Evolutionary conservation across 2,329 filamentous ascomycete species (phyloP).

Genomic region (Didymellaceae sp.): DNA sequence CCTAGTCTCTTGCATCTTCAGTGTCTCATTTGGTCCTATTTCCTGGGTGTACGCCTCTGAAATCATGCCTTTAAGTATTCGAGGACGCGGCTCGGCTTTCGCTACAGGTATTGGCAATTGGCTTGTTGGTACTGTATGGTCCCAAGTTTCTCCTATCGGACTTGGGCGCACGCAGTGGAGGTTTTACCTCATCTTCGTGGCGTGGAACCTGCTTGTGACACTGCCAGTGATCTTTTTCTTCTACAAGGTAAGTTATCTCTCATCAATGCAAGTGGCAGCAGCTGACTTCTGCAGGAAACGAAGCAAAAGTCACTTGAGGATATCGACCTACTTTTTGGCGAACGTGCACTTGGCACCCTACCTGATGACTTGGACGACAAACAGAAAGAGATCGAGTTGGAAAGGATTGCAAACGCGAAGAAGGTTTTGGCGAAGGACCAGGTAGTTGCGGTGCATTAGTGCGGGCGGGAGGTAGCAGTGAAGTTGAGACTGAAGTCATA

Average conservation of each 20-base stretch:
- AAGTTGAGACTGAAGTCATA: too few species aligned
- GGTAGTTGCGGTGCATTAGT: constrained; percentile 12
- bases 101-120: constrained; percentile 65
- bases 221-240: constrained; percentile 58
- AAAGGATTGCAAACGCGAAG: constrained; percentile 28
- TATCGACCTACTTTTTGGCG: constrained; percentile 64
- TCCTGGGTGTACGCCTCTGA: constrained; percentile 71
- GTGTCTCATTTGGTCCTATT: constrained; percentile 44
- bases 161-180: constrained; percentile 58
- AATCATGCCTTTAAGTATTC: constrained; percentile 69
- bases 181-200: constrained; percentile 66
- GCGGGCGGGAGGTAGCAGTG: too few species aligned
- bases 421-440: constrained; percentile 17
- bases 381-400: constrained; percentile 31
- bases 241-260: constrained; percentile 50
- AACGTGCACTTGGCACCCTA: constrained; percentile 56
- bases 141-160: constrained; percentile 63
- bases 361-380: constrained; percentile 52
- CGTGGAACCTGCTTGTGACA: constrained; percentile 55
- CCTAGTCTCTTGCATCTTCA: constrained; percentile 48
- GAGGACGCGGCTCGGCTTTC: constrained; percentile 64
- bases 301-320: constrained; percentile 61
- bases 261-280: fast-evolving
- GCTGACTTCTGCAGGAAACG: constrained; percentile 37
- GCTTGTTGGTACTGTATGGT: constrained; percentile 65